phyloP scores from a whole-genome alignment of 495 filamentous ascomycete genomes.

The Penicillium nucicola region DNA sequence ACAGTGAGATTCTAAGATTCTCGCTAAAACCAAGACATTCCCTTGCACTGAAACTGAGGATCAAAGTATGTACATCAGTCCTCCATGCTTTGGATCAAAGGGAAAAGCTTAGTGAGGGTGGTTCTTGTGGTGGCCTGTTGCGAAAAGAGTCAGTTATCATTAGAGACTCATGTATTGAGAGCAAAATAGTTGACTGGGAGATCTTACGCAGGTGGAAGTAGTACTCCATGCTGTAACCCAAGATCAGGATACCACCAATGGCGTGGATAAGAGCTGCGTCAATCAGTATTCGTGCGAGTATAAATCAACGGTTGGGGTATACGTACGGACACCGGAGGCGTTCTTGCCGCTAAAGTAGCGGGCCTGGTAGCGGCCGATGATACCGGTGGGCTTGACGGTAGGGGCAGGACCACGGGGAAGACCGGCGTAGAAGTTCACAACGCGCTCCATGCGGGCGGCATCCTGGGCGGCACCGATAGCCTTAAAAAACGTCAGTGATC shows the following conservation, averaged over 20 bases:
- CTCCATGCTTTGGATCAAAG: conserved; percentile 21
- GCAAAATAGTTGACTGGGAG: background rate
- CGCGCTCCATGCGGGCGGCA: conserved; percentile 92
- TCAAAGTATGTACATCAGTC: conserved; percentile 43
- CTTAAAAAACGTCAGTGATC: conserved; percentile 45
- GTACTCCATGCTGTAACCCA: conserved; percentile 96
- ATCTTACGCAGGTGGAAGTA: conserved; percentile 98
- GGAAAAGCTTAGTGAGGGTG: conserved; percentile 76
- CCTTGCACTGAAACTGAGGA: conserved; percentile 25
- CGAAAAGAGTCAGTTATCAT: conserved; percentile 10
- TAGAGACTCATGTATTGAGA: background rate
- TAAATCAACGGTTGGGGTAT: background rate
- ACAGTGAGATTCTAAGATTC: conserved; percentile 22
- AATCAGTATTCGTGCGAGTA: conserved; percentile 13
- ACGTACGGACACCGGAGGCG: conserved; percentile 80
- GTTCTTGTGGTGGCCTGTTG: conserved; percentile 96
- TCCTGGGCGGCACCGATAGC: conserved; percentile 89
- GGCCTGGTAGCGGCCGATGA: conserved; percentile 83
- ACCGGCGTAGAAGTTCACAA: conserved; percentile 97
- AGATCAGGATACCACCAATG: conserved; percentile 66
- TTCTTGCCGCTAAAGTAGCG: conserved; percentile 90
- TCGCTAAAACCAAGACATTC: conserved; percentile 32
- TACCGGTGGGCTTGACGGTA: conserved; percentile 70
- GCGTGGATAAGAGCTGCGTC: conserved; percentile 77
- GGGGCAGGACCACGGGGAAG: conserved; percentile 88